Base-by-base conservation (phyloP, 192 early-diverging fungal species). In the Linnemannia hyalina region DNA sequence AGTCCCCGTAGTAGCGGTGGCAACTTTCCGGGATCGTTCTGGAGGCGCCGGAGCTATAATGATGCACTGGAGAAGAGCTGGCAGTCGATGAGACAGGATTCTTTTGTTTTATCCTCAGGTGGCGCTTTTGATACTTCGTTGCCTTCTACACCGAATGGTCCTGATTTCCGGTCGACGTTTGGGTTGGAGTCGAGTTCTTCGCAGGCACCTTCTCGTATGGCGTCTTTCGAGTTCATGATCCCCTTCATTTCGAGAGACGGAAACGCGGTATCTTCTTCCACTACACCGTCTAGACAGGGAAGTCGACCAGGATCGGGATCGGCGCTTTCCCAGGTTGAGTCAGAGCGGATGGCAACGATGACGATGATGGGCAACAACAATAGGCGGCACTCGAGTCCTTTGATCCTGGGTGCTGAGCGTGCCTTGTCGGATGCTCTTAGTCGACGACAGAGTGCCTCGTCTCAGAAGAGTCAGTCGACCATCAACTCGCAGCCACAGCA, bases 301-400 rank as follows among this genome's bases (percentile, higher is more conserved):
- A 83, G 60, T 57, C 74, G 83, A 29, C 42, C 69, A 8, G 42
- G 60, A 22, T 75, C 57, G 11, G 69, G 60, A 40, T 41, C 72
- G 0, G 16, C 15, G 6, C 52, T 11, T 20, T 47, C 29, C 9
- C 26, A 42, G 26, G 18, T 15, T 42, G 40, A 13, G 46, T 49
- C 42, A 6, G 40, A 73, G 9, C 72, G n/a, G 7, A 65, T 32
- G 26, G 38, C 0, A 35, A 29, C 26, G 26, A 32, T 35, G 29
- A 35, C 18, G 54, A 40, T 20, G 60, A 15, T 41, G 10, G 42
- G 13, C 3, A 65, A 52, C 3, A 52, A 52, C 3, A 52, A 65
- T 36, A 32, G 84, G 18, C 69, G 84, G 0, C 84, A 86, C 32
- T 86, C 84, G 18, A 81, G 84, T 70, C 84, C 84, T 10, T 78